Percentiles rank a stretch among this genome's conserved stretches.
Conservation (phyloP, 192 early-diverging fungal species). For the Podila epigama region DNA sequence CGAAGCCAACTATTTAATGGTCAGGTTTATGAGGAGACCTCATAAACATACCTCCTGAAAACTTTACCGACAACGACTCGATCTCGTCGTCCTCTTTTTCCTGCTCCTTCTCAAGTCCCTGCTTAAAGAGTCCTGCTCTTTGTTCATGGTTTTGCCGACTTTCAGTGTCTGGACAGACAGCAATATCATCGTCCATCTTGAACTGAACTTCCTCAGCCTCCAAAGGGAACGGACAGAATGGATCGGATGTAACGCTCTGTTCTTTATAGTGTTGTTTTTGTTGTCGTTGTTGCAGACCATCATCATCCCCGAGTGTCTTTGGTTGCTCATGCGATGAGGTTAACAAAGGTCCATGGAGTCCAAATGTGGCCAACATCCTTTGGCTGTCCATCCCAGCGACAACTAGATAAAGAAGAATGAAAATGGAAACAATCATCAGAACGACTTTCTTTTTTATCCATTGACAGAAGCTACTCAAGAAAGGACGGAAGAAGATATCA, state of each 20-base stretch:
- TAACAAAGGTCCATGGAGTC: not conserved
- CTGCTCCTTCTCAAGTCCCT: not conserved
- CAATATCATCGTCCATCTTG: conserved; percentile 31
- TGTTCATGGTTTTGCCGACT: not conserved
- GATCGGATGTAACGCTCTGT: conserved; percentile 16
- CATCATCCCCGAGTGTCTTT: not conserved
- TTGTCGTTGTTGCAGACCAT: not conserved
- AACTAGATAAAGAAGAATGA: not conserved
- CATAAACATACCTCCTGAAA: not conserved
- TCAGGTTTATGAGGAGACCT: not conserved
- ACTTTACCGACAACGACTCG: not conserved
- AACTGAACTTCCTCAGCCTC: conserved; percentile 33
- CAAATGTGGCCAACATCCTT: not conserved
- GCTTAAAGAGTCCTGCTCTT: conserved; percentile 1
- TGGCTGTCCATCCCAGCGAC: not conserved
- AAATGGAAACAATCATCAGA: not conserved
- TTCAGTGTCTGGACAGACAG: not conserved
- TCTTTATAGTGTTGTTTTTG: conserved; percentile 12
- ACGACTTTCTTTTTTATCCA: not conserved
- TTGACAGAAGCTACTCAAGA: too few relatives aligned
- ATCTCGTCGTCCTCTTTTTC: not conserved
- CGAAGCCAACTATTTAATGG: too few relatives aligned
- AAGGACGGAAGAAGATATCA: too few relatives aligned
- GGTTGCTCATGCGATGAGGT: not conserved
- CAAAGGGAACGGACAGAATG: conserved; percentile 36